Evolutionary conservation across 164 flowering plant species (phyloP), one percentile per base, ranked within the genome.

Genomic region (Vitis labrusca): DNA sequence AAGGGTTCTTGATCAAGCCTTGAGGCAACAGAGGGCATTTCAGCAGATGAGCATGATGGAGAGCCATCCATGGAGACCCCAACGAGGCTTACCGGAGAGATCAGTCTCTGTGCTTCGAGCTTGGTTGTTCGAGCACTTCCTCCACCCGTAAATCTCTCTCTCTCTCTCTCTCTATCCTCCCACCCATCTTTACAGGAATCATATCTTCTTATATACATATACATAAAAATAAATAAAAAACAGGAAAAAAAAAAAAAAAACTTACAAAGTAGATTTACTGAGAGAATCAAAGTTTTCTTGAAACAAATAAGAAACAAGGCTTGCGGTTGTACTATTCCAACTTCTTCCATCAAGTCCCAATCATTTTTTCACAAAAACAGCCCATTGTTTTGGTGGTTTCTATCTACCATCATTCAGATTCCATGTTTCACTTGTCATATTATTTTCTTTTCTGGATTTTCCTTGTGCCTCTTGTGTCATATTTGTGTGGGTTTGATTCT

Each of bases 41-140:
- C 97, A 88, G 71, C 97, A 94, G 64, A 88, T 92, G 91, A 84
- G 71, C 79, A 81, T 91, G 84, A 84, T 90, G 92, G 97, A 91
- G 72, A 82, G 63, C 49, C 96, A 89, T 70, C 94, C 97, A 7
- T 96, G 99, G 99, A 78, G 99, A 53, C 99, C 99, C 12, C 99
- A 95, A 69, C 83, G 99, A 23, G 99, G 99, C 65, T 78, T 95
- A 3, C 99, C 99, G 0, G 99, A 96, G 67, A 73, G 97, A 69
- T 90, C 99, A 0, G 98, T 96, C 2, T 87, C 97, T 2, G 84
- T 93, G 72, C 99, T 95, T 59, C 93, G 99, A 2, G 97, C 98
- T 78, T 95, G 99, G 99, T 88, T 95, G 29, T 93, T 93, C 62
- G 99, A 93, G 69, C 97, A 96, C 68, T 96, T 96, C 72, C 94